phyloP scores from a whole-genome alignment of 805 yeast species.

The Candida stauntonica region DNA sequence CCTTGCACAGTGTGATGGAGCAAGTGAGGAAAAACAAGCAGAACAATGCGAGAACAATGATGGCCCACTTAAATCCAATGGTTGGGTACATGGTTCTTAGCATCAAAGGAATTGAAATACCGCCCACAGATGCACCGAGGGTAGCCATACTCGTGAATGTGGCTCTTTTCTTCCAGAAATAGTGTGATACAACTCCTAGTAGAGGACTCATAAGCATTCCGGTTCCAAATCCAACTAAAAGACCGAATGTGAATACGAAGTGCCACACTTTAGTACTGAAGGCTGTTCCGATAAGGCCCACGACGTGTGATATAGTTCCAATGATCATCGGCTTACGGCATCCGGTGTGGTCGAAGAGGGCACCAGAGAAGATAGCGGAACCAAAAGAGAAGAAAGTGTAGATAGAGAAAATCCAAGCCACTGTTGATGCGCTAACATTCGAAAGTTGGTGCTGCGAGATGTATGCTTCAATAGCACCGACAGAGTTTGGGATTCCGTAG shows the following conservation, averaged over 20 bases:
- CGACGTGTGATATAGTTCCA: conserved; percentile 34
- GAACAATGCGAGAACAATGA: conserved; percentile 43
- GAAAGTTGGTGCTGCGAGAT: conserved; percentile 49
- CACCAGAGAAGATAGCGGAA: conserved; percentile 38
- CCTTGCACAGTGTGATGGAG: conserved; percentile 29
- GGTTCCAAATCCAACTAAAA: conserved; percentile 40
- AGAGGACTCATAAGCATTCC: conserved; percentile 42
- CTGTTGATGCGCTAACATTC: conserved; percentile 37
- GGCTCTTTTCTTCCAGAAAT: conserved; percentile 40
- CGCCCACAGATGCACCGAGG: conserved; percentile 50
- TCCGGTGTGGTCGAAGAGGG: conserved; percentile 42
- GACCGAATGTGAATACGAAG: conserved; percentile 47
- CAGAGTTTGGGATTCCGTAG: conserved; percentile 51
- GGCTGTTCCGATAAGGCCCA: conserved; percentile 42
- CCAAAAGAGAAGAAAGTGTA: conserved; percentile 25
- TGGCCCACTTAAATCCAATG: conserved; percentile 52
- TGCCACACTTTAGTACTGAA: conserved; percentile 42
- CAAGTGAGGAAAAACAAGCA: conserved; percentile 22
- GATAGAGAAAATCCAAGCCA: conserved; percentile 52
- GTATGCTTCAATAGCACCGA: conserved; percentile 60
- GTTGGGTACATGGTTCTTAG: conserved; percentile 35
- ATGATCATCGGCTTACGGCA: conserved; percentile 32
- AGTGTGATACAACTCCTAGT: conserved; percentile 53
- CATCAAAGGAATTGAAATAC: conserved; percentile 45
- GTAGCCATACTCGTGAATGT: conserved; percentile 42